These are phyloP conservation scores for Rhododendron ferrugineum DNA, from an alignment of 148 eudicot species.

Conservation along the genomic window DNA sequence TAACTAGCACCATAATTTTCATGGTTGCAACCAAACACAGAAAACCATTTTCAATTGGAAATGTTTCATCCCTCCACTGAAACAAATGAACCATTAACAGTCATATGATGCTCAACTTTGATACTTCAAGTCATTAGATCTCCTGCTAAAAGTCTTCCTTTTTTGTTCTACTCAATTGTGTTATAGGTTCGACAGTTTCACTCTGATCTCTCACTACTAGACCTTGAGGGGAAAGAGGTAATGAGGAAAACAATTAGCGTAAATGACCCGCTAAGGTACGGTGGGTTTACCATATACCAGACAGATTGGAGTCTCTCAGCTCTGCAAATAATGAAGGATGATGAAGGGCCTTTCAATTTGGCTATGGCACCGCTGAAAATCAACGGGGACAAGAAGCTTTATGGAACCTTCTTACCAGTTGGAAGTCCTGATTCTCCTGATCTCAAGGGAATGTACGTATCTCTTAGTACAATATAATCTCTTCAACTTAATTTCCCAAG, in stretches of 20 bases:
- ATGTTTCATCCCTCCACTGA: neutral
- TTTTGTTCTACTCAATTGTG: constrained; percentile 5
- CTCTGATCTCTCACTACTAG: constrained; percentile 75
- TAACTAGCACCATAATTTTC: neutral
- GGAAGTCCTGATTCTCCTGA: constrained; percentile 58
- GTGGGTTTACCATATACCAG: constrained; percentile 91
- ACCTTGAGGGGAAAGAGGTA: constrained; percentile 89
- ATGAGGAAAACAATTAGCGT: constrained; percentile 90
- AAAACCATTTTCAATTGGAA: neutral
- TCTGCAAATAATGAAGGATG: constrained; percentile 75
- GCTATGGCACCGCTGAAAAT: constrained; percentile 81
- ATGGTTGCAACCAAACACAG: neutral
- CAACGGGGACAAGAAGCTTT: constrained; percentile 92
- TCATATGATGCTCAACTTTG: neutral
- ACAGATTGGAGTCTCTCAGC: constrained; percentile 97
- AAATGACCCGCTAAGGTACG: constrained; percentile 88
- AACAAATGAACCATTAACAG: neutral
- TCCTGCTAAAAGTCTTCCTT: constrained; percentile 10
- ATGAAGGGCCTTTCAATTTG: constrained; percentile 94
- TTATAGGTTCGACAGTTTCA: constrained; percentile 77
- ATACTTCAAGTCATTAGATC: neutral
- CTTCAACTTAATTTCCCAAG: neutral
- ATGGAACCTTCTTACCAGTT: constrained; percentile 80
- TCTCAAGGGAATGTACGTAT: constrained; percentile 88
- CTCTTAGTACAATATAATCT: neutral